Evolutionary conservation across 2,329 filamentous ascomycete species (phyloP).

Genomic region (Setomelanomma holmii): DNA sequence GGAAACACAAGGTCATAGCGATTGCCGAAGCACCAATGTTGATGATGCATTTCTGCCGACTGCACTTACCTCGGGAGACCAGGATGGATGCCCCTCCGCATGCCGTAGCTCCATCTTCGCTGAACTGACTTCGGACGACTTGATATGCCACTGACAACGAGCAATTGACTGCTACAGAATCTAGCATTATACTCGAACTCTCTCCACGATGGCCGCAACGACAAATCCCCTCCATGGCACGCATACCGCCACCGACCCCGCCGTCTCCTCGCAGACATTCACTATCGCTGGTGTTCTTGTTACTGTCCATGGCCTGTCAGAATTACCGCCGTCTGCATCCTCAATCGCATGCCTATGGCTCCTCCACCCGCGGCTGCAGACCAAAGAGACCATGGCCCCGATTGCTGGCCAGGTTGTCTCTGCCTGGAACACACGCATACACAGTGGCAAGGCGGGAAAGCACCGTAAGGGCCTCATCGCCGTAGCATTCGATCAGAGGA

Average conservation of each 20-base stretch:
- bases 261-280: conserved; percentile 69
- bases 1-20: no score
- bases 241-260: conserved; percentile 32
- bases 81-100: conserved; percentile 2
- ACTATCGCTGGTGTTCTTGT: conserved; percentile 80
- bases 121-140: background rate
- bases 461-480: conserved; percentile 71
- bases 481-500: conserved; percentile 88
- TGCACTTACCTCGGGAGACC: background rate
- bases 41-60: background rate
- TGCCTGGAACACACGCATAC: conserved; percentile 67
- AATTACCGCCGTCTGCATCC: conserved; percentile 65
- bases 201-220: conserved; percentile 37
- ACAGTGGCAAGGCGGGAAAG: conserved; percentile 36
- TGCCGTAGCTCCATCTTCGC: background rate
- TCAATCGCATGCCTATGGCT: conserved; percentile 86
- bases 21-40: background rate
- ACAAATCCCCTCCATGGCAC: conserved; percentile 46
- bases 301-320: conserved; percentile 80
- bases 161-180: background rate
- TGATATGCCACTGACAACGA: background rate
- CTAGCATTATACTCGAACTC: background rate
- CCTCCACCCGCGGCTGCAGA: conserved; percentile 78
- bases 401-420: conserved; percentile 73
- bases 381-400: conserved; percentile 75